Percentiles rank a stretch among this genome's conserved stretches.
Evolutionary conservation across 83 land plant species (phyloP).

Genomic region (Diphasiastrum complanatum): DNA sequence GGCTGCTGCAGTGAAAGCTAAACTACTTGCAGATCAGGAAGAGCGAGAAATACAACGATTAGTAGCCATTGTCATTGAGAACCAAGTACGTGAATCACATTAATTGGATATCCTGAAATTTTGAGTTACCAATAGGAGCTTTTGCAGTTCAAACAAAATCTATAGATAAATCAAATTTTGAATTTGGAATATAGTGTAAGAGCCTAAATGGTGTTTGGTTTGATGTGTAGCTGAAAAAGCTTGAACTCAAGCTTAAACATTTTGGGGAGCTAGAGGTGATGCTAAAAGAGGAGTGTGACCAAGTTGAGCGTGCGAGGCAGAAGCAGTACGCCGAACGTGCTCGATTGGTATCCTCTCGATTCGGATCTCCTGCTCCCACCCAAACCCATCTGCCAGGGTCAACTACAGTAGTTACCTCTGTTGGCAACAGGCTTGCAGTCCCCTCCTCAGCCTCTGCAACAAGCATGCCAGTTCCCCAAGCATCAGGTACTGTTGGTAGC

Average conservation of each 20-base stretch:
- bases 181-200: too few relatives aligned
- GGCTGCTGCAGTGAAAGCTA: conserved; percentile 86
- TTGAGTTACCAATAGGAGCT: too few relatives aligned
- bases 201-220: too few relatives aligned
- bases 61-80: conserved; percentile 60
- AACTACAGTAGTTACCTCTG: too few relatives aligned
- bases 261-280: conserved; percentile 74
- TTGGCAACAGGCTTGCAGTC: too few relatives aligned
- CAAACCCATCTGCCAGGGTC: too few relatives aligned
- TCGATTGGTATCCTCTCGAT: conserved; percentile 39
- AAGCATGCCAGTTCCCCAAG: too few relatives aligned
- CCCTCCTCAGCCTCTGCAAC: too few relatives aligned
- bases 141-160: too few relatives aligned
- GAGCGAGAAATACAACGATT: conserved; percentile 92
- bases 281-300: conserved; percentile 76
- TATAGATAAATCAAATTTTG: too few relatives aligned
- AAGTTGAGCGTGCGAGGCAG: conserved; percentile 66
- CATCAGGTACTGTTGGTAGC: too few relatives aligned
- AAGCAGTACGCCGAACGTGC: conserved; percentile 45
- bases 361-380: background rate
- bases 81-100: conserved; percentile 51
- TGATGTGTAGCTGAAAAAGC: conserved; percentile 69
- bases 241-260: conserved; percentile 83
- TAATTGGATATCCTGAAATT: background rate
- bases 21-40: conserved; percentile 90